A percentile compares a stretch with the other conserved stretches of the same genome.
Conservation (phyloP, 768 basidiomycete genomes). For the Mycena rosella region DNA sequence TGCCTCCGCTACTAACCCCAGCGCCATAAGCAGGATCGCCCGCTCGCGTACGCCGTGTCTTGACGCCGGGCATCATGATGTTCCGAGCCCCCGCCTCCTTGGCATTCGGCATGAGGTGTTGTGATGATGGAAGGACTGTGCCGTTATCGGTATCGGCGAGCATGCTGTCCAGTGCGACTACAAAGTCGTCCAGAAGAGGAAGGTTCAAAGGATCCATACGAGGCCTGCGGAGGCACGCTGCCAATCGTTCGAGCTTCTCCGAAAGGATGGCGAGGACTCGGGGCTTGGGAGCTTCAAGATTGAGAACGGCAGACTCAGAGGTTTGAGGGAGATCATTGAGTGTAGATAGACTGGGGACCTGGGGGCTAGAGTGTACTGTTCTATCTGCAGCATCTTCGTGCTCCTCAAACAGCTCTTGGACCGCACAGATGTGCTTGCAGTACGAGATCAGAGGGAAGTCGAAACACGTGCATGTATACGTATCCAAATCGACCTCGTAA, state of each 20-base stretch:
- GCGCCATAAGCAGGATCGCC: neutral
- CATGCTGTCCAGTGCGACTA: constrained; percentile 2
- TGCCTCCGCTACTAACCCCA: neutral
- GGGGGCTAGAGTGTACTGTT: too few relatives aligned
- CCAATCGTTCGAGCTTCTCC: constrained; percentile 14
- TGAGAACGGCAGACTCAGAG: too few relatives aligned
- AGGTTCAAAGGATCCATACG: neutral
- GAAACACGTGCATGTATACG: constrained; percentile 30
- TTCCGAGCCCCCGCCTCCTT: neutral
- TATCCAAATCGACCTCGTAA: constrained; percentile 31
- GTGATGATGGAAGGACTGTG: constrained; percentile 7
- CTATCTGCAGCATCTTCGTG: too few relatives aligned
- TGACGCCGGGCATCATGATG: neutral
- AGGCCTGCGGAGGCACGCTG: neutral
- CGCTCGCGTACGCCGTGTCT: neutral
- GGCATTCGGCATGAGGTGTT: neutral
- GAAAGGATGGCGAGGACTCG: neutral
- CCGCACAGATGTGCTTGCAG: constrained; percentile 41
- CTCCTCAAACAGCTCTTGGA: constrained; percentile 6
- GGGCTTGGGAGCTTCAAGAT: too few relatives aligned
- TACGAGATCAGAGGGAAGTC: constrained; percentile 33
- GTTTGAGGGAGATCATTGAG: too few relatives aligned
- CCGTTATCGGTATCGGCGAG: constrained; percentile 2
- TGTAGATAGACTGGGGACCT: too few relatives aligned
- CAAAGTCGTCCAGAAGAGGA: neutral